Conservation (phyloP, 805 yeast species). For the Wickerhamomyces chaumierensis region DNA sequence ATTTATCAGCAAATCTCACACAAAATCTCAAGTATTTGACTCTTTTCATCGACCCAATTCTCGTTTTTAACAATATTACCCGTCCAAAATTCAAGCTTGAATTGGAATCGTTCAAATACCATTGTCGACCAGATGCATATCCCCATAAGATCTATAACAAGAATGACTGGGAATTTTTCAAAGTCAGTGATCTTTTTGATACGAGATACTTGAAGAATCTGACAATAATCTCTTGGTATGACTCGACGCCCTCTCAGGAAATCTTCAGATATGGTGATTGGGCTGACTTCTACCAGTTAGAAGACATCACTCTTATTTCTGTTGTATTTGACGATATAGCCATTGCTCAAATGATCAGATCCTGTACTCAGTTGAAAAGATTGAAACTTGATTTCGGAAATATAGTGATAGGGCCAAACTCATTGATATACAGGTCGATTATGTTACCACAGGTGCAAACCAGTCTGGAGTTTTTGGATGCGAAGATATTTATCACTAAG, state of each 20-base stretch:
- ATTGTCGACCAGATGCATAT: conserved; percentile 30
- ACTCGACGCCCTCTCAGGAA: conserved; percentile 21
- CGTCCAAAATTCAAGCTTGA: conserved; percentile 19
- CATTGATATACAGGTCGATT: conserved; percentile 20
- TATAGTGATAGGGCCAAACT: conserved; percentile 14
- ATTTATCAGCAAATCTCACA: conserved; percentile 16
- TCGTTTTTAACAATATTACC: conserved; percentile 23
- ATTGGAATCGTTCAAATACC: conserved; percentile 26
- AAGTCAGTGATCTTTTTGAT: conserved; percentile 26
- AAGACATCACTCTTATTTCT: conserved; percentile 30
- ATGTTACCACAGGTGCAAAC: conserved; percentile 20
- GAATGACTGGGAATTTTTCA: conserved; percentile 11
- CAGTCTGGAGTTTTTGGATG: conserved; percentile 26
- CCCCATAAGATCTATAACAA: conserved; percentile 19
- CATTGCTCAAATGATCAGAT: conserved; percentile 22
- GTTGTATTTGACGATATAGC: conserved; percentile 21
- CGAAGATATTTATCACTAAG: conserved; percentile 18
- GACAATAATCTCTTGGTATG: conserved; percentile 33
- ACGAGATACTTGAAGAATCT: conserved; percentile 22
- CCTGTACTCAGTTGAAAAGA: conserved; percentile 21
- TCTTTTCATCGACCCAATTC: conserved; percentile 27
- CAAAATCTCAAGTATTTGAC: conserved; percentile 15
- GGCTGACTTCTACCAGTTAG: conserved; percentile 23
- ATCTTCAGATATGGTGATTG: conserved; percentile 26
- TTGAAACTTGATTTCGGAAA: conserved; percentile 26